Evolutionary conservation across 257 asterid species (phyloP).

Genomic region (Leptodermis oblonga): DNA sequence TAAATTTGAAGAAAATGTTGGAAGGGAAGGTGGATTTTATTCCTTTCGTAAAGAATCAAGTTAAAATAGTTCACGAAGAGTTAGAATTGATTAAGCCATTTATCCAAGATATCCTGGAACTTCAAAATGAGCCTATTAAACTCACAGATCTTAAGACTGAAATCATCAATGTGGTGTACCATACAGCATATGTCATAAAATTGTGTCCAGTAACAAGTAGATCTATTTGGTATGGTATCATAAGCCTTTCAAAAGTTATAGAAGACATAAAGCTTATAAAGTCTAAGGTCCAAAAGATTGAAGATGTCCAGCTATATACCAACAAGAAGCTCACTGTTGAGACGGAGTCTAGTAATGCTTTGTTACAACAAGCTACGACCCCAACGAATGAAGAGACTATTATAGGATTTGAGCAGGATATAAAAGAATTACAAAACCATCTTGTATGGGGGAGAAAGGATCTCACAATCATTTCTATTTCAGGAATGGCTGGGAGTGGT

Average conservation of each 20-base stretch:
- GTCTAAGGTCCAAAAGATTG: neutral
- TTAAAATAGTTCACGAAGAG: neutral
- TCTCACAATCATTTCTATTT: neutral
- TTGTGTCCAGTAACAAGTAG: neutral
- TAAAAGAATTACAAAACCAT: neutral
- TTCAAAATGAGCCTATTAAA: neutral
- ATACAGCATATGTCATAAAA: neutral
- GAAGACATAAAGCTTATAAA: neutral
- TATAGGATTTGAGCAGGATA: constrained; percentile 10
- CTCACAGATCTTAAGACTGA: neutral
- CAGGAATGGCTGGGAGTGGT: constrained; percentile 9
- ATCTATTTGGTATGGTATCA: neutral
- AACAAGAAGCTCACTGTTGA: no score
- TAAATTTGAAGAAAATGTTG: neutral
- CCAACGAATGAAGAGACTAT: neutral
- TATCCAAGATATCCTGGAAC: neutral
- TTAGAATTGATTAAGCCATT: neutral
- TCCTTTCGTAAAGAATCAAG: neutral
- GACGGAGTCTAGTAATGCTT: neutral
- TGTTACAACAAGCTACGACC: neutral
- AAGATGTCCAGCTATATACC: no score
- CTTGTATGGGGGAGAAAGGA: neutral
- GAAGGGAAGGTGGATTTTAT: neutral
- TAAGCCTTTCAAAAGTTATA: neutral
- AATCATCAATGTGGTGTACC: constrained; percentile 1